Conservation (phyloP, 345 rosid species). For the Aurinia saxatilis region DNA sequence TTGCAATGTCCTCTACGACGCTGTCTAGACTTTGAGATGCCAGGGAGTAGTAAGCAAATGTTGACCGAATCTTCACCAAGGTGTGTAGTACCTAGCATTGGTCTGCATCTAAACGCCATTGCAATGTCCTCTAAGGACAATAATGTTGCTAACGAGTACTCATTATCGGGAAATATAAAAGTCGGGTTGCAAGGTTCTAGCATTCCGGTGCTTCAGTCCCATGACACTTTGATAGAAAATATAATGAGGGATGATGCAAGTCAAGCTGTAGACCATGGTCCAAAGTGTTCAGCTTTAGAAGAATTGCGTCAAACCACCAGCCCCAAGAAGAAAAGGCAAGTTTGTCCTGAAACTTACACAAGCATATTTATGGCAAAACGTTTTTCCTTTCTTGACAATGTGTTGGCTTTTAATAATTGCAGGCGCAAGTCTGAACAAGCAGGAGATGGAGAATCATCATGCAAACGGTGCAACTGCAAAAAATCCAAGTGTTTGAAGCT, state of each 20-base stretch:
- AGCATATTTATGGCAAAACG: not conserved
- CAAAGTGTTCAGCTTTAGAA: slow-evolving; percentile 16
- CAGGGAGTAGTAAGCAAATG: not conserved
- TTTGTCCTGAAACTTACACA: not conserved
- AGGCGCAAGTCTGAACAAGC: slow-evolving; percentile 58
- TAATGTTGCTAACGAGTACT: slow-evolving; percentile 31
- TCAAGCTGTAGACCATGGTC: not conserved
- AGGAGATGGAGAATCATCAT: slow-evolving; percentile 55
- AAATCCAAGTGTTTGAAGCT: slow-evolving; percentile 91
- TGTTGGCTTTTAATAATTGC: slow-evolving; percentile 1
- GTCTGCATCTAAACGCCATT: slow-evolving; percentile 77
- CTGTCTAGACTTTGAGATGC: slow-evolving; percentile 75
- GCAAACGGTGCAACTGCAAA: slow-evolving; percentile 92
- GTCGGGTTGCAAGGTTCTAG: slow-evolving; percentile 27
- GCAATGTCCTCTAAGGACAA: slow-evolving; percentile 40
- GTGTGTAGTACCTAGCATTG: slow-evolving; percentile 62
- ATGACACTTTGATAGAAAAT: slow-evolving; percentile 31
- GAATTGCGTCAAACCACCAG: slow-evolving; percentile 44
- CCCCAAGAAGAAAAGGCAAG: slow-evolving; percentile 73
- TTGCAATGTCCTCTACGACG: slow-evolving; percentile 30
- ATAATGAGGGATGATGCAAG: slow-evolving; percentile 18
- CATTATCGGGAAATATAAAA: slow-evolving; percentile 31
- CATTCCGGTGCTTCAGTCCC: not conserved
- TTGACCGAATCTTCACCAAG: slow-evolving; percentile 17
- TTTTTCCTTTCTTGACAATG: not conserved